Conservation (phyloP, 805 yeast species). For the Debaryomyces prosopidis region DNA sequence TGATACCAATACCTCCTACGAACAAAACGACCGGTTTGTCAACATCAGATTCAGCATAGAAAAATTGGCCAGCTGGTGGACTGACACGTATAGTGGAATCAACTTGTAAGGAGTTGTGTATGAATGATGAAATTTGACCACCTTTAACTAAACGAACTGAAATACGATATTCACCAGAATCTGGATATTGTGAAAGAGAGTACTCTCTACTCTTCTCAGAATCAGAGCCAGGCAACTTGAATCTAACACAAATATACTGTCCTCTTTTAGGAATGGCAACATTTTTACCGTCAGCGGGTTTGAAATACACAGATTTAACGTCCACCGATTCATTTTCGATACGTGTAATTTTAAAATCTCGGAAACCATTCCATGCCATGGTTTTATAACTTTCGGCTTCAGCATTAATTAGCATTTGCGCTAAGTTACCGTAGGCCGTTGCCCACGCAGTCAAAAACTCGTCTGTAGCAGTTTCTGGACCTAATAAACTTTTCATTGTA, state of each 20-base stretch:
- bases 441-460: slow-evolving; percentile 65
- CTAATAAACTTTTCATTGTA: slow-evolving; percentile 56
- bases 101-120: slow-evolving; percentile 47
- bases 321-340: slow-evolving; percentile 45
- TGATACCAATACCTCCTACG: slow-evolving; percentile 68
- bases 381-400: slow-evolving; percentile 49
- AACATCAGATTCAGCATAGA: slow-evolving; percentile 24
- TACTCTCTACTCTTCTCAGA: slow-evolving; percentile 57
- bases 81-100: slow-evolving; percentile 52
- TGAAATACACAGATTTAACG: slow-evolving; percentile 53
- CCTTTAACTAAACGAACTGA: slow-evolving; percentile 49
- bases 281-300: slow-evolving; percentile 40
- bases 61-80: slow-evolving; percentile 62
- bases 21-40: slow-evolving; percentile 40
- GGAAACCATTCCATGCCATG: slow-evolving; percentile 58
- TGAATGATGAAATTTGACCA: slow-evolving; percentile 52
- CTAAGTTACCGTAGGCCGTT: slow-evolving; percentile 63
- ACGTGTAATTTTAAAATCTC: slow-evolving; percentile 46
- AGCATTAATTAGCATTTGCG: slow-evolving; percentile 56
- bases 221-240: slow-evolving; percentile 33
- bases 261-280: slow-evolving; percentile 39
- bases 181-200: slow-evolving; percentile 47
- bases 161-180: slow-evolving; percentile 48
- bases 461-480: slow-evolving; percentile 56
- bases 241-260: slow-evolving; percentile 44